These are phyloP conservation scores for Mycena maculata DNA, from an alignment of 768 basidiomycete species.

Conservation along the genomic window DNA sequence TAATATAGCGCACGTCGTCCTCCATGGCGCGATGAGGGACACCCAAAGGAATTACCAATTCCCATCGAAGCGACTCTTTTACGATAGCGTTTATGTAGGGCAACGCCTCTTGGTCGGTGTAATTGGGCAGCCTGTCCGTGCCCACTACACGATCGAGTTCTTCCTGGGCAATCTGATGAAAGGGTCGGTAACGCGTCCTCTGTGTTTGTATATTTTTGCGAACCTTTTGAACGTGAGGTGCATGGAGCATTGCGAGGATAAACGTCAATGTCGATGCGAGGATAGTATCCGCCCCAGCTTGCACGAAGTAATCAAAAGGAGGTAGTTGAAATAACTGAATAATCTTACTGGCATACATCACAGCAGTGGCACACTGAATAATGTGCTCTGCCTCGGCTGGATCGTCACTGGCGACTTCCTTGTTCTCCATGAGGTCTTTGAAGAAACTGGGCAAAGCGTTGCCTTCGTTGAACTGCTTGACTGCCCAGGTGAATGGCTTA, in stretches of 20 bases:
- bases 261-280: conserved; percentile 28
- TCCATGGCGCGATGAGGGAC: conserved; percentile 28
- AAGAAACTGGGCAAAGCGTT: conserved; percentile 35
- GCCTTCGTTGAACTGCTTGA: conserved; percentile 27
- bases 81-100: conserved; percentile 23
- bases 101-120: conserved; percentile 11
- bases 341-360: conserved; percentile 31
- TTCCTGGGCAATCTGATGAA: conserved; percentile 16
- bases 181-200: background rate
- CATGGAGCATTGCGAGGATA: conserved; percentile 36
- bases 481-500: conserved; percentile 32
- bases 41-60: conserved; percentile 20
- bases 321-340: too few species aligned
- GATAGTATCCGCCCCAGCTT: conserved; percentile 32
- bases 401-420: conserved; percentile 25
- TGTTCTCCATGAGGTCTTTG: conserved; percentile 31
- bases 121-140: conserved; percentile 13
- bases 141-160: conserved; percentile 28
- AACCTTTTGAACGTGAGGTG: conserved; percentile 31
- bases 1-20: conserved; percentile 24
- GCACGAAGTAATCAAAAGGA: background rate
- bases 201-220: background rate
- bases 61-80: conserved; percentile 25
- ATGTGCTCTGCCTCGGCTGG: conserved; percentile 24
- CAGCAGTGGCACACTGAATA: conserved; percentile 23